phyloP scores from a whole-genome alignment of 2,329 filamentous ascomycete genomes.

The Phaeosphaeriaceae sp. region DNA sequence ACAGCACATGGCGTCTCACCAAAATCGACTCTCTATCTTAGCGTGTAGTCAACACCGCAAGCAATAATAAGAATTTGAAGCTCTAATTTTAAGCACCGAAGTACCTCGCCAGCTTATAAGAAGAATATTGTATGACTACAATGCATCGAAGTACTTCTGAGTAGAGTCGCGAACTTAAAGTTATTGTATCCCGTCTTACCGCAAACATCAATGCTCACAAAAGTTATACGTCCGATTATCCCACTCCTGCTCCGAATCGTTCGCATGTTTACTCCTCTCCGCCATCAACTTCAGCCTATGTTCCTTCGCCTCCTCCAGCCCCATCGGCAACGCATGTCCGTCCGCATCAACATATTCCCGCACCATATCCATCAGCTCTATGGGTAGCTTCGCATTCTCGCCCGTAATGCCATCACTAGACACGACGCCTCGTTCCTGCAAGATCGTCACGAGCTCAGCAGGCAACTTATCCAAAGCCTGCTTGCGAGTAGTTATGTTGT shows the following conservation, averaged over 20 bases:
- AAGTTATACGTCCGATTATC: constrained; percentile 14
- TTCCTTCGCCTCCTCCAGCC: constrained; percentile 20
- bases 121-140: too few species aligned
- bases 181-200: too few species aligned
- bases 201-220: constrained; percentile 26
- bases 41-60: too few species aligned
- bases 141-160: too few species aligned
- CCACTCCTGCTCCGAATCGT: constrained; percentile 5
- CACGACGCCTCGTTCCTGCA: constrained; percentile 12
- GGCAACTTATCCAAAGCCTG: constrained; percentile 18
- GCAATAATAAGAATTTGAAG: too few species aligned
- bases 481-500: neutral
- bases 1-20: too few species aligned
- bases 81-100: too few species aligned
- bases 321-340: constrained; percentile 20
- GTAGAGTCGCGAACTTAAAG: too few species aligned
- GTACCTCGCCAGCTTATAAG: too few species aligned
- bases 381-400: constrained; percentile 11
- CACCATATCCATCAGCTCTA: constrained; percentile 26
- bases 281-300: constrained; percentile 21
- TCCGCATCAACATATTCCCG: constrained; percentile 8
- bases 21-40: too few species aligned
- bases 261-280: constrained; percentile 10
- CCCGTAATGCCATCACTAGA: neutral
- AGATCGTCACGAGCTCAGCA: constrained; percentile 11